Evolutionary conservation across 2,329 filamentous ascomycete species (phyloP).

Genomic region (Aureobasidium sp.): DNA sequence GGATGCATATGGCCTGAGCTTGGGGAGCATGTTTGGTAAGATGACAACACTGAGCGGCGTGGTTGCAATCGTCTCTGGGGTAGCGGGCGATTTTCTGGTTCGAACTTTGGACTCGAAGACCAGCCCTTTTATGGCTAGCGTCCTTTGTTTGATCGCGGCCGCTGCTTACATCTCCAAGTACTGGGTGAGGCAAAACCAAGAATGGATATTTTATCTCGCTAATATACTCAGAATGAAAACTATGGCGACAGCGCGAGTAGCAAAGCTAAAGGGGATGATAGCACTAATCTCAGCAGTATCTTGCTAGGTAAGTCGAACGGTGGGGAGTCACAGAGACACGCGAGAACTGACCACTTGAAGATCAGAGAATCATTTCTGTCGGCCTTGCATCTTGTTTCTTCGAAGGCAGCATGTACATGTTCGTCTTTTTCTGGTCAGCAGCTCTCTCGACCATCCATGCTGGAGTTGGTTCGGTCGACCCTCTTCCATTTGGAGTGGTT

Average conservation of each 20-base stretch:
- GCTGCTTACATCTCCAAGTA: slow-evolving; percentile 41
- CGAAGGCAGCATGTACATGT: slow-evolving; percentile 56
- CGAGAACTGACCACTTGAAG: slow-evolving; percentile 21
- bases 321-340: not conserved
- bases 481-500: slow-evolving; percentile 44
- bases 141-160: slow-evolving; percentile 39
- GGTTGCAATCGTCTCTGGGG: slow-evolving; percentile 49
- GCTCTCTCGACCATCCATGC: slow-evolving; percentile 33
- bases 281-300: not conserved
- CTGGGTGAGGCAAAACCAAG: slow-evolving; percentile 38
- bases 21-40: slow-evolving; percentile 48
- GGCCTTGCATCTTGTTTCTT: slow-evolving; percentile 51
- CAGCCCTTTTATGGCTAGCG: slow-evolving; percentile 45
- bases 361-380: slow-evolving; percentile 46
- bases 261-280: slow-evolving; percentile 8
- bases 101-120: slow-evolving; percentile 41
- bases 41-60: slow-evolving; percentile 50
- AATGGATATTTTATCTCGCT: not conserved
- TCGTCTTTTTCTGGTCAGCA: slow-evolving; percentile 57
- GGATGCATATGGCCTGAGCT: slow-evolving; percentile 36
- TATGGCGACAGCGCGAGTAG: slow-evolving; percentile 33
- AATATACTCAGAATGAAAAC: slow-evolving; percentile 41
- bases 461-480: slow-evolving; percentile 19
- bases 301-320: not conserved
- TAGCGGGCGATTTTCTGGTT: slow-evolving; percentile 49